Conservation (phyloP, 306 rosid genomes). For the Boehmeria nivea region DNA sequence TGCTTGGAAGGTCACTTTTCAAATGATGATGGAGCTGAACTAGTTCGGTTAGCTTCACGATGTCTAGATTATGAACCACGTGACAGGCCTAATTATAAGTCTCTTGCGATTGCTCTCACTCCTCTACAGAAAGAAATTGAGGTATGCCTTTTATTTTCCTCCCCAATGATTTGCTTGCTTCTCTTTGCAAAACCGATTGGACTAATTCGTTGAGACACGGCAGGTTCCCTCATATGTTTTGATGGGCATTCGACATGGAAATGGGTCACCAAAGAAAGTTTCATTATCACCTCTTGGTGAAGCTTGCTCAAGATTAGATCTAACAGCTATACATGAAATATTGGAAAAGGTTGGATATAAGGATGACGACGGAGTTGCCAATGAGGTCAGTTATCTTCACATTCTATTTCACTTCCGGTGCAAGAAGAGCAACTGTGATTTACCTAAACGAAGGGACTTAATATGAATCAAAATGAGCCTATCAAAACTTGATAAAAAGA, state of each 20-base stretch:
- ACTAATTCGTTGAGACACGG: constrained; percentile 21
- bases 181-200: constrained; percentile 15
- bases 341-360: constrained; percentile 79
- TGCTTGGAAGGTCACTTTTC: constrained; percentile 83
- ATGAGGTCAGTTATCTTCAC: constrained; percentile 55
- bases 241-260: constrained; percentile 69
- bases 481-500: neutral
- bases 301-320: constrained; percentile 91
- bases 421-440: neutral
- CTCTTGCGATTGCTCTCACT: constrained; percentile 57
- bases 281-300: constrained; percentile 74
- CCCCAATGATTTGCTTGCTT: constrained; percentile 19
- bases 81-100: constrained; percentile 81
- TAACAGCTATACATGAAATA: constrained; percentile 87
- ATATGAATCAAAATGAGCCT: neutral
- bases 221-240: constrained; percentile 71
- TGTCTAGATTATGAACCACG: constrained; percentile 86
- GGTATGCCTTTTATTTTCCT: constrained; percentile 28
- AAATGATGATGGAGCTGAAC: constrained; percentile 74
- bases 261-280: constrained; percentile 46
- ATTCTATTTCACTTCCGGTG: neutral
- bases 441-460: neutral
- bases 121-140: constrained; percentile 90
- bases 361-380: constrained; percentile 97
- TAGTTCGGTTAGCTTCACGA: constrained; percentile 72